A percentile compares a stretch with the other conserved stretches of the same genome.
Evolutionary conservation across 805 yeast species (phyloP).

Genomic region (Lipomyces yamanashiensis): DNA sequence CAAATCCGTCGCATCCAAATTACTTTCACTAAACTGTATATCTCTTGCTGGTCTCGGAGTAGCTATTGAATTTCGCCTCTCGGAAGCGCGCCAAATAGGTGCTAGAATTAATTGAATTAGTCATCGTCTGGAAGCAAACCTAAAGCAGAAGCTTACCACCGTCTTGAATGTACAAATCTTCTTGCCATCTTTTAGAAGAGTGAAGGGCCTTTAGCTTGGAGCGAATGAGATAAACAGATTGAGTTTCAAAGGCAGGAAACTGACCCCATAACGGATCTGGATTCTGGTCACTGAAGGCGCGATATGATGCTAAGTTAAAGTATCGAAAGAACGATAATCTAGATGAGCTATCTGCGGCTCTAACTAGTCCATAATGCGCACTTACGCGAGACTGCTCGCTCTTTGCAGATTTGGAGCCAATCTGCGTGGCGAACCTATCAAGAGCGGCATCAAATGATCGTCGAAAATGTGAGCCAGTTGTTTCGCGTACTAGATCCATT

Average conservation of each 20-base stretch:
- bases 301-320: conserved; percentile 53
- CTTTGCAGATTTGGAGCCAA: conserved; percentile 39
- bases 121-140: not conserved
- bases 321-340: conserved; percentile 73
- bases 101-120: not conserved
- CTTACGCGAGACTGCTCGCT: conserved; percentile 42
- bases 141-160: not conserved
- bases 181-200: not conserved
- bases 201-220: not conserved
- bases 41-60: not conserved
- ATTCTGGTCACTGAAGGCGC: conserved; percentile 43
- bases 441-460: conserved; percentile 58
- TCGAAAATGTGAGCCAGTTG: conserved; percentile 61
- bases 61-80: not conserved
- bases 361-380: conserved; percentile 52
- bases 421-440: conserved; percentile 54
- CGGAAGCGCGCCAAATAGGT: not conserved
- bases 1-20: not conserved
- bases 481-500: conserved; percentile 54
- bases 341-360: conserved; percentile 74
- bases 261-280: conserved; percentile 42
- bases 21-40: not conserved
- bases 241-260: conserved; percentile 33
- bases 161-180: not conserved
- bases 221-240: not conserved